Percentiles rank a stretch among this genome's conserved stretches.
These are phyloP conservation scores for Sporothrix mexicana DNA, from an alignment of 2,329 filamentous ascomycete species.

Conservation along the genomic window DNA sequence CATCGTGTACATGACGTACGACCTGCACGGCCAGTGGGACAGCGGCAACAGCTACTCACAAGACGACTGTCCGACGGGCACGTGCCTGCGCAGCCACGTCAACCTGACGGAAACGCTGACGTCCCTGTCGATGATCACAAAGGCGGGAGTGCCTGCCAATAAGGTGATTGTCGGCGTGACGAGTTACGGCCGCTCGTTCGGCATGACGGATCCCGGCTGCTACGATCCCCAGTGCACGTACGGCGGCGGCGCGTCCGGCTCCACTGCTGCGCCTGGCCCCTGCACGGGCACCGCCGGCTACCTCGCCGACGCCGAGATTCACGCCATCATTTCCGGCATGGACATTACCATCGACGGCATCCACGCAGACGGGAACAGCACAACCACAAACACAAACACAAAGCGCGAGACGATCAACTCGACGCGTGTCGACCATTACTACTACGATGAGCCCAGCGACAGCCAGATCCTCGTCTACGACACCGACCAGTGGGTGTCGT, in stretches of 20 bases:
- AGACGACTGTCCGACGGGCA: slow-evolving; percentile 42
- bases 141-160: slow-evolving; percentile 42
- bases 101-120: slow-evolving; percentile 47
- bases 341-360: background rate
- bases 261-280: slow-evolving; percentile 42
- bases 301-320: slow-evolving; percentile 49
- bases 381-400: too few relatives aligned
- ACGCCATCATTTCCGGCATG: slow-evolving; percentile 27
- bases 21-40: slow-evolving; percentile 51
- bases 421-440: slow-evolving; percentile 23
- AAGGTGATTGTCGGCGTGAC: slow-evolving; percentile 45
- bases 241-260: slow-evolving; percentile 40
- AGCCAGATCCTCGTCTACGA: slow-evolving; percentile 36
- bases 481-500: slow-evolving; percentile 37
- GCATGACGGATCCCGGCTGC: slow-evolving; percentile 44
- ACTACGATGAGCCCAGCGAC: slow-evolving; percentile 32
- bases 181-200: slow-evolving; percentile 47
- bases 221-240: slow-evolving; percentile 44
- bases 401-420: too few relatives aligned
- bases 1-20: slow-evolving; percentile 46
- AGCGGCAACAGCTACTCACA: slow-evolving; percentile 35
- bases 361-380: too few relatives aligned
- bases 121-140: slow-evolving; percentile 49
- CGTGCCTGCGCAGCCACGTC: slow-evolving; percentile 46
- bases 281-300: slow-evolving; percentile 50